A percentile compares a stretch with the other conserved stretches of the same genome.
phyloP scores from a whole-genome alignment of 2,329 filamentous ascomycete genomes.

The Penicillium sp. region DNA sequence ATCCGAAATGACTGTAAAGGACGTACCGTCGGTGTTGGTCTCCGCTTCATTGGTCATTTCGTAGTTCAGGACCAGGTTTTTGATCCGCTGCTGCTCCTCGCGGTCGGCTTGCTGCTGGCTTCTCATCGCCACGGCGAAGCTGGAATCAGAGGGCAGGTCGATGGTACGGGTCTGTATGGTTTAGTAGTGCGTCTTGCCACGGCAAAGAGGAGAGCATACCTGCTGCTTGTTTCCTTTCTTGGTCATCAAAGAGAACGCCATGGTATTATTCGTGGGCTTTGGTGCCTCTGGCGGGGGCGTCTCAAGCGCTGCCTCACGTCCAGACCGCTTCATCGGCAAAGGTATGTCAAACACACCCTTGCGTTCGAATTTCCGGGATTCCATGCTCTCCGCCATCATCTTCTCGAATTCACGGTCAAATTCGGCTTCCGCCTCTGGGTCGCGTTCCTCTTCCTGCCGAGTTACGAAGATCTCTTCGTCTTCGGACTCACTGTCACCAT shows the following conservation, averaged over 20 bases:
- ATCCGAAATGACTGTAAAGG: no score
- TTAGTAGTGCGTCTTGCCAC: no score
- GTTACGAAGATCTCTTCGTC: slow-evolving; percentile 86
- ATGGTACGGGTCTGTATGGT: slow-evolving; percentile 77
- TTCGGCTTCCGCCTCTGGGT: slow-evolving; percentile 89
- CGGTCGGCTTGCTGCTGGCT: slow-evolving; percentile 88
- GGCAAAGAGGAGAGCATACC: no score
- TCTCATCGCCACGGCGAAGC: slow-evolving; percentile 91
- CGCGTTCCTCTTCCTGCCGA: slow-evolving; percentile 76
- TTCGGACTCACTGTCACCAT: slow-evolving; percentile 46
- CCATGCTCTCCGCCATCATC: slow-evolving; percentile 94
- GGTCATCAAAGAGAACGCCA: slow-evolving; percentile 93
- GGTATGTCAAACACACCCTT: slow-evolving; percentile 95
- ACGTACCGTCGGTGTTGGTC: no score
- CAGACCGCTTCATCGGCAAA: slow-evolving; percentile 75
- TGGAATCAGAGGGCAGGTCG: slow-evolving; percentile 75
- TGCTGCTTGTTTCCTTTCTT: slow-evolving; percentile 94
- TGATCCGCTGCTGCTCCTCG: slow-evolving; percentile 96
- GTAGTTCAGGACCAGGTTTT: slow-evolving; percentile 92
- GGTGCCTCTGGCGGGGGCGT: slow-evolving; percentile 52
- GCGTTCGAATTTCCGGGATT: slow-evolving; percentile 90
- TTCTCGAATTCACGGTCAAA: slow-evolving; percentile 97
- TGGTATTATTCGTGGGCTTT: no score
- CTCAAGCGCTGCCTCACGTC: no score
- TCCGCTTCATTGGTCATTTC: slow-evolving; percentile 77